Base-by-base conservation (phyloP, 306 rosid genomes). In the Pterocarpus macrocarpus region DNA sequence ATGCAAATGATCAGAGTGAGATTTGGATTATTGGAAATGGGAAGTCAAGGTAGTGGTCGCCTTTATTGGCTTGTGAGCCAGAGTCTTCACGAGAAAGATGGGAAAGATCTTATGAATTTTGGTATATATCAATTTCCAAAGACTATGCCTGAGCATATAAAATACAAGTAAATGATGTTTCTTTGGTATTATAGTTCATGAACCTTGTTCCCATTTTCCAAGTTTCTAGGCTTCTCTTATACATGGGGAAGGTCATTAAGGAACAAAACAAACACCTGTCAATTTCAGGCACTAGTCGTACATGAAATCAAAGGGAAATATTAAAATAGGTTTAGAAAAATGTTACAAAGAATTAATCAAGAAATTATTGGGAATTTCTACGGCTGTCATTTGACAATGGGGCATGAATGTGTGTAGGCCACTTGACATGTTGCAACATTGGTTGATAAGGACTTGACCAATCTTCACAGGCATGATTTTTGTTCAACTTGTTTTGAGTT, bases 41-140 rank as follows among this genome's bases (percentile, higher is more conserved):
- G 41, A 32, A 69, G 88, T 79, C 91, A 87, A 86, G 73, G 71
- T 69, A 66, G 83, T 38, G 62, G 81, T 10, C 16, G 38, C 63
- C 64, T 84, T 94, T 83, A 83, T 85, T 83, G 85, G 91, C 91
- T 64, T 81, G 89, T 87, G 85, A 89, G 80, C 59, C 59, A 43
- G 69, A 34, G 36, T 1, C 45, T 44, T 89, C 97, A 92, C 97
- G 92, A 85, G 91, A 90, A 82, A 69, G 47, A 74, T 49, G 83
- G 69, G 81, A 22, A 78, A 73, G 82, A 50, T 73, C 89, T 80
- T 44, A 66, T 57, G 49, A 11, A 1, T 68, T 79, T 62, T 75
- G 47, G 77, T 77, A 67, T 69, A 38, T 45, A 80, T 63, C 73
- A 70, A 47, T 61, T 73, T 69, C 69, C 78, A 28, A 17, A 63